Base-by-base conservation (phyloP, 306 rosid genomes). In the Canavalia ensiformis region DNA sequence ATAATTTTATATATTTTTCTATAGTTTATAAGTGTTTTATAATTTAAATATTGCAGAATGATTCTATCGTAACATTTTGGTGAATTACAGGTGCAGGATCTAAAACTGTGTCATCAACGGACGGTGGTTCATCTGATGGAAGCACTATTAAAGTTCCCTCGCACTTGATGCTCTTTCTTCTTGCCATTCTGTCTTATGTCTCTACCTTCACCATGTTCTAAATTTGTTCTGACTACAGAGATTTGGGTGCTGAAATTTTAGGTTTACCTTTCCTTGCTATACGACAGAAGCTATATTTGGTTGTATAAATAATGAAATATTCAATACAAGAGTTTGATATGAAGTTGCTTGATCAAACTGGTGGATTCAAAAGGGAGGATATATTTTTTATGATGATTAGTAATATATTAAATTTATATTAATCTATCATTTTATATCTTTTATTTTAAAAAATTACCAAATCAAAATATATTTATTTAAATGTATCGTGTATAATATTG, bases 101-200 rank as follows among this genome's bases (percentile, higher is more conserved):
- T 4, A 92, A 92, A 81, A 76, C 78, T 54, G 83, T 86, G 0
- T 93, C 94, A 83, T 81, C 91, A 29, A 44, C 58, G 49, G 63
- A 77, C 3, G 85, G 85, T 55, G 65, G 82, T 37, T 67, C 84
- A 72, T 88, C 97, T 7, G 45, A 52, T 80, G 97, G 91, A 76
- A 86, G 45, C 80, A 34, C 7, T 51, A 31, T 69, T 76, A 78
- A 81, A 80, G 78, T 87, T 33, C 84, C 90, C 5, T 72, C 81
- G 63, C 11, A 31, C 41, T 59, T 82, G 31, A 44, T 83, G 72
- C 68, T 89, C 79, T 81, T 70, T 29, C 67, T 90, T 54, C 9
- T 89, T 74, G 64, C 88, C 75, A 8, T 84, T 70, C 34, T 81
- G 46, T 83, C 84, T 2, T 85, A 52, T 70, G 84, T 83, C 68